A percentile compares a stretch with the other conserved stretches of the same genome.
phyloP scores from a whole-genome alignment of 495 filamentous ascomycete genomes.

The Trichoderma orchidacearum region DNA sequence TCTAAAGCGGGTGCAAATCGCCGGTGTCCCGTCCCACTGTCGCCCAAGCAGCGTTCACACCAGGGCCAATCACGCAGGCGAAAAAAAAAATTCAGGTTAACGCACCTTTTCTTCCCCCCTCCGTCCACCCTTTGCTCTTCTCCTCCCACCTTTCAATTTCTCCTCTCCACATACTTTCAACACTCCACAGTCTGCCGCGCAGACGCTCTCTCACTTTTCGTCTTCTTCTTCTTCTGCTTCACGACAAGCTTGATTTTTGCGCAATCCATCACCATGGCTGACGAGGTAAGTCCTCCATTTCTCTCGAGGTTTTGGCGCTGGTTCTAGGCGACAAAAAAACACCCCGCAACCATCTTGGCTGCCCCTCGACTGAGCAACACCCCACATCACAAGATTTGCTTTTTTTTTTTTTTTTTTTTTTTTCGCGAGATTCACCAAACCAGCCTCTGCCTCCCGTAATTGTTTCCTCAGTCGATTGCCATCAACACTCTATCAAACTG shows the following conservation, averaged over 20 bases:
- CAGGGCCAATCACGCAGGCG: neutral
- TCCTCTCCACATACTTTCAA: slow-evolving; percentile 1
- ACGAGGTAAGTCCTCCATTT: slow-evolving; percentile 10
- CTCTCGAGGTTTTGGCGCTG: neutral
- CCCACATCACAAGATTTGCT: slow-evolving; percentile 2
- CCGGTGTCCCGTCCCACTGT: neutral
- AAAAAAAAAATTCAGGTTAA: slow-evolving; percentile 2
- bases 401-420: slow-evolving; percentile 5
- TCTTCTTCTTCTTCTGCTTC: slow-evolving; percentile 2
- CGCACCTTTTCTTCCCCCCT: slow-evolving; percentile 3
- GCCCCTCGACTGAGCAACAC: neutral
- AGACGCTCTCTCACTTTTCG: neutral
- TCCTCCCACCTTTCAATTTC: slow-evolving; percentile 1
- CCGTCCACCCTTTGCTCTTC: neutral
- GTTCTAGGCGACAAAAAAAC: neutral
- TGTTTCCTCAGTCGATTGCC: neutral
- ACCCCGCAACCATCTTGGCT: neutral
- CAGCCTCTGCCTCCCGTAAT: neutral
- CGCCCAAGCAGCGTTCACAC: neutral
- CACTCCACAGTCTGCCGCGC: neutral
- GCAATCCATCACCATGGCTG: slow-evolving; percentile 4
- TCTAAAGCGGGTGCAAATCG: neutral
- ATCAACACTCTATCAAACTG: neutral
- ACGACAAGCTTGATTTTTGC: slow-evolving; percentile 2
- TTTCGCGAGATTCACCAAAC: slow-evolving; percentile 2